Evolutionary conservation across 352 stramenopile genomes (phyloP), one percentile per base, ranked within the genome.

Genomic region (Peronospora destructor): DNA sequence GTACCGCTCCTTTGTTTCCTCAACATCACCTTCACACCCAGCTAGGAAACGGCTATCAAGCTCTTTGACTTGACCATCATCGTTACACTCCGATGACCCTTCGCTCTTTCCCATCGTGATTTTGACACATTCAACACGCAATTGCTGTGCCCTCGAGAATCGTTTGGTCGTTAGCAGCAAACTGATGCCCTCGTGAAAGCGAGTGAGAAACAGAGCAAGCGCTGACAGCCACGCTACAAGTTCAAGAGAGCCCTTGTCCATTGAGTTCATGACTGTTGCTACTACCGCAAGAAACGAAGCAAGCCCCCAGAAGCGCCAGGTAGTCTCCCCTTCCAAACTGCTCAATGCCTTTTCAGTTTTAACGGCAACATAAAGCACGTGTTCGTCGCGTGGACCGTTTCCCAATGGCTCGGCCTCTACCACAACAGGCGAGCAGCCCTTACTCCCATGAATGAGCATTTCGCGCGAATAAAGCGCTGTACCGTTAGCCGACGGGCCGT

Each of bases 1-100:
- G 36, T 82, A 87, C 6, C 76, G 74, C 7, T 71, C 64, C 54
- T 85, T 85, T 6, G 76, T 76, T 37, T 87, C 71, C 7, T 84
- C 71, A 1, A 86, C 68, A 33, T 87, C 71, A 9, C 78, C 78
- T 55, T 83, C 78, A 49, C 71, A 83, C 30, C 74, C 78, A 40
- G 81, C 76, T 3, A 89, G 21, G 44, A 89, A 87, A 10, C 78
- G 75, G 6, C 46, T 63, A 43, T 84, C 68, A 6, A 72, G 41
- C 11, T 79, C 68, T 13, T 82, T 62, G 29, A 45, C 56, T 25
- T 58, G 46, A 8, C 59, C 48, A 7, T 68, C 62, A 12, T 68
- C 56, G 13, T 61, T 47, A 11, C 26, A 47, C 6, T 68, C 49
- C 4, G 38, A 53, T 29, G 61, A 48, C 2, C 61, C 71, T 51